Percentiles rank a stretch among this genome's conserved stretches.
phyloP scores from a whole-genome alignment of 2,329 filamentous ascomycete genomes.

The Alternaria postmessia region DNA sequence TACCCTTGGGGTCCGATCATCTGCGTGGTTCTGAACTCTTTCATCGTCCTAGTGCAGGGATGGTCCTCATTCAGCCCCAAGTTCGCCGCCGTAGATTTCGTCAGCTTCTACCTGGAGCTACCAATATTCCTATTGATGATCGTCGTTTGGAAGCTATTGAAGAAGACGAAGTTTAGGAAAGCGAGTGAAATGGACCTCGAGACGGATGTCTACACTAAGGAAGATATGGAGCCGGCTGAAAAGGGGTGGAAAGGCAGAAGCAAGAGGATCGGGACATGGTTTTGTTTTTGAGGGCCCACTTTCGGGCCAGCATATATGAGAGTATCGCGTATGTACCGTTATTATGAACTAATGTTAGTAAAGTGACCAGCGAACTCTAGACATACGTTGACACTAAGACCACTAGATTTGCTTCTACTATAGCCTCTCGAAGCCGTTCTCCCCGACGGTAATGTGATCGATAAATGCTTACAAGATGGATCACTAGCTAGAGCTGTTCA shows the following conservation, averaged over 20 bases:
- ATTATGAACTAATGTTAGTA: too few species aligned
- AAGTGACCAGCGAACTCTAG: too few species aligned
- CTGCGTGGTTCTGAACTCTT: slow-evolving; percentile 36
- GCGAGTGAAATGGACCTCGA: slow-evolving; percentile 40
- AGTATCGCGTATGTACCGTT: too few species aligned
- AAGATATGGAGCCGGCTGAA: slow-evolving; percentile 37
- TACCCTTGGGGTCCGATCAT: slow-evolving; percentile 61
- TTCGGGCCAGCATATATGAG: neutral
- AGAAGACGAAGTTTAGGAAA: slow-evolving; percentile 38
- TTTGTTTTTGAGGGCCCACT: slow-evolving; percentile 31
- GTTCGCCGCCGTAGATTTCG: slow-evolving; percentile 56
- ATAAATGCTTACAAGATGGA: too few species aligned
- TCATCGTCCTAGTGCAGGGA: slow-evolving; percentile 43
- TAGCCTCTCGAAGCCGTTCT: too few species aligned
- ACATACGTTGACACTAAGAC: too few species aligned
- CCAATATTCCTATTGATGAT: slow-evolving; percentile 43
- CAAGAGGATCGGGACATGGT: slow-evolving; percentile 39
- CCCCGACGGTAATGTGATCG: too few species aligned
- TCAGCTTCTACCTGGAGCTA: slow-evolving; percentile 59
- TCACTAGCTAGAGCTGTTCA: too few species aligned
- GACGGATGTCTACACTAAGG: slow-evolving; percentile 43
- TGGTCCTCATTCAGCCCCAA: slow-evolving; percentile 62
- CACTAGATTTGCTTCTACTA: too few species aligned
- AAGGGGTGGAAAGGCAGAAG: slow-evolving; percentile 29
- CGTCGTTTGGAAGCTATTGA: slow-evolving; percentile 38